Conservation (phyloP, 225 moss, liverwort and hornwort genomes). For the Bryum argenteum region DNA sequence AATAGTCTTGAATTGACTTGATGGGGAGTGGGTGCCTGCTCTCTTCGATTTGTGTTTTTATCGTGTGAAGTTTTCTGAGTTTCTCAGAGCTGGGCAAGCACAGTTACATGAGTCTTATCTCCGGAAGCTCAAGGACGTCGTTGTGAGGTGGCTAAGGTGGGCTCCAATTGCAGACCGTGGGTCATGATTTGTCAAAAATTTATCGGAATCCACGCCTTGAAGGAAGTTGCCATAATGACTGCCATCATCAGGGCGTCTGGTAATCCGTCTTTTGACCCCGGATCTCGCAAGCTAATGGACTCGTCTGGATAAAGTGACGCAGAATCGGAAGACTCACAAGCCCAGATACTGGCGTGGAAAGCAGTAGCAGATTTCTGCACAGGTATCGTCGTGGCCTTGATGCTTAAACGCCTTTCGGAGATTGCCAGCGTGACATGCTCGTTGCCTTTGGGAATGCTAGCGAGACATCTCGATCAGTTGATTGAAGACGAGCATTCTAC, state of each 20-base stretch:
- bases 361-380: too few species aligned
- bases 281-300: not conserved
- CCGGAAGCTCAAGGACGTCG: not conserved
- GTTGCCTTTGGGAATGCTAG: too few species aligned
- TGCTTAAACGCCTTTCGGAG: too few species aligned
- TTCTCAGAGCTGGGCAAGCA: slow-evolving; percentile 3
- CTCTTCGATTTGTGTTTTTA: not conserved
- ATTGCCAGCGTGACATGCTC: too few species aligned
- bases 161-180: not conserved
- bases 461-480: too few species aligned
- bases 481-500: too few species aligned
- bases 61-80: not conserved
- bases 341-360: too few species aligned
- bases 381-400: too few species aligned
- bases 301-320: too few species aligned
- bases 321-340: too few species aligned
- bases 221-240: slow-evolving; percentile 10
- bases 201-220: not conserved
- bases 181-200: slow-evolving; percentile 12
- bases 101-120: too few species aligned
- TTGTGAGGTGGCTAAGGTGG: not conserved
- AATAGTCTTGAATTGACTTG: not conserved
- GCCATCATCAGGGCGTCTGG: not conserved
- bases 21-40: slow-evolving; percentile 15
- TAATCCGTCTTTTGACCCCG: slow-evolving; percentile 3